Evolutionary conservation across 805 yeast genomes (phyloP), one percentile per base, ranked within the genome.

Genomic region (Pichia exigua): DNA sequence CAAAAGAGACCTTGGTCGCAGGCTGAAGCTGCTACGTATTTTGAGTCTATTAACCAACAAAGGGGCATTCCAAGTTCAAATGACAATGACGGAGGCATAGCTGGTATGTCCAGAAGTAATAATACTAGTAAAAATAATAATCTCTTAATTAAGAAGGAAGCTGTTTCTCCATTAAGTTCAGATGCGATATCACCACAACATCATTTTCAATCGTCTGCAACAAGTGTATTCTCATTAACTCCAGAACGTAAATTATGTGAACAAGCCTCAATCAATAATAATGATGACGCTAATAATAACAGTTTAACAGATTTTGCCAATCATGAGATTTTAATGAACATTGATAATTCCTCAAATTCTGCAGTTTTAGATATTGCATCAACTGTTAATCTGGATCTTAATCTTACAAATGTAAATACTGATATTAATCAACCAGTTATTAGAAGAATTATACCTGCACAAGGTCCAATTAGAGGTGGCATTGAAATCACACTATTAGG

Each of bases 401-500:
- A 12, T 26, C 22, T 35, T 6, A 5, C 11, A 5, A 38, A 24
- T 32, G 22, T 13, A 2, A 18, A 12, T 15, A n/a, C n/a, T 4
- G 27, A 17, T 22, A 17, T 40, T 17, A 50, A 57, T 42, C 43
- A 62, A 30, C 95, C 95, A 1, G 64, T 76, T 0, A 83, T 92
- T 49, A 92, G 89, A 65, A 76, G 96, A 53, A 85, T 94, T 12
- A 91, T 94, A 52, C 99, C 99, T 1, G 85, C 95, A 0, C 94
- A 87, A 65, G 99, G 99, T 2, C 96, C 97, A 11, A 78, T 90
- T 13, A 77, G 96, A 56, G 99, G 99, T 58, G 99, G 99, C 42
- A 84, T 91, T 43, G 99, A 94, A 66, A 87, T 94, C 9, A 94
- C 99, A 0, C 71, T 94, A 47, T 72, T 94, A 44, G 99, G 99